phyloP scores from a whole-genome alignment of 805 yeast genomes.

The Candida pseudoglaebosa region DNA sequence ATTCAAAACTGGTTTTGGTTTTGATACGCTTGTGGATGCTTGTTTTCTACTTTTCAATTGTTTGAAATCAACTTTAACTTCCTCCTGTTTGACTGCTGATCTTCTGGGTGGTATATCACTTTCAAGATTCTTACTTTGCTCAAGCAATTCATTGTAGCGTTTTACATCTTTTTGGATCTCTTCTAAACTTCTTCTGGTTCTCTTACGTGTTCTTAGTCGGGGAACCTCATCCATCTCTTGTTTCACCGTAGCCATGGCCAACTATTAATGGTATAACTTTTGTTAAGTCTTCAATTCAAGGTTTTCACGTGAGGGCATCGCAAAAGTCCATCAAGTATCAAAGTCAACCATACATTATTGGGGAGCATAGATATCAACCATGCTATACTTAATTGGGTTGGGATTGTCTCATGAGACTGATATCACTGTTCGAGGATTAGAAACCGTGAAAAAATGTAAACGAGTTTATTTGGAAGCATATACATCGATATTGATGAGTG shows the following conservation, averaged over 20 bases:
- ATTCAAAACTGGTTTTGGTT: background rate
- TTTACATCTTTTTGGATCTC: conserved; percentile 17
- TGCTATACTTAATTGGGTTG: conserved; percentile 88
- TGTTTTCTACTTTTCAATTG: background rate
- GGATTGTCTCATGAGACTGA: conserved; percentile 88
- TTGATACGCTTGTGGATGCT: background rate
- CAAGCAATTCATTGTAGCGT: conserved; percentile 16
- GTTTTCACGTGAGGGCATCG: conserved; percentile 6
- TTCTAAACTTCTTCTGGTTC: conserved; percentile 4
- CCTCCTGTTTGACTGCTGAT: conserved; percentile 7
- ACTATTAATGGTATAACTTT: background rate
- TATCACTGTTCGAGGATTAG: conserved; percentile 91
- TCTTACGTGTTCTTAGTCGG: conserved; percentile 3
- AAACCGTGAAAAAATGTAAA: conserved; percentile 75
- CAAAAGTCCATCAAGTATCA: background rate
- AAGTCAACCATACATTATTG: too few species aligned
- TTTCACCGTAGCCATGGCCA: background rate
- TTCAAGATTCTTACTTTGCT: conserved; percentile 15
- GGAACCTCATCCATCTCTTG: conserved; percentile 1
- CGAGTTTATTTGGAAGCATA: conserved; percentile 95
- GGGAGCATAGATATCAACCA: conserved; percentile 27
- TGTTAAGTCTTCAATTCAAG: background rate
- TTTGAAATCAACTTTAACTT: conserved; percentile 3
- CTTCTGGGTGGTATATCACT: conserved; percentile 25
- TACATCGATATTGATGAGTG: conserved; percentile 93